Evolutionary conservation across 371 early-diverging fungal genomes (phyloP), one percentile per base, ranked within the genome.

Genomic region (Saksenaea oblongispora): DNA sequence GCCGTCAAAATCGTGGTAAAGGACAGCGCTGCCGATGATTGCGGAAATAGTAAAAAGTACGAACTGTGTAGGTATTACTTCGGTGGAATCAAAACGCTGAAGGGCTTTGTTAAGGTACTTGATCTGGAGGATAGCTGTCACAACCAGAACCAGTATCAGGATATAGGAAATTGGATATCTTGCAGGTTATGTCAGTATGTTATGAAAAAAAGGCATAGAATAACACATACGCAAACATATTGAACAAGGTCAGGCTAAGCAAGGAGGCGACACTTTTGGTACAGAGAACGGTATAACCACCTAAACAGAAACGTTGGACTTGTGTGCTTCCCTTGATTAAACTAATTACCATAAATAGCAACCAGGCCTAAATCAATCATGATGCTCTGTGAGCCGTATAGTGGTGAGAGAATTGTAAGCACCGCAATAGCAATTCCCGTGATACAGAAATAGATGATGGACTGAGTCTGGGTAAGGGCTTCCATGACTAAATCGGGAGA

Each of bases 21-120:
- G 74, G 1, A 89, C 79, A 5, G 90, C 89, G 39, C 88, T 87
- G 27, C 92, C 91, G 28, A 89, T 78, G 44, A 92, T 91, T 10
- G 89, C 89, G 1, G 85, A 87, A n/a, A 89, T 80, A 0, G 93
- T 91, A 60, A 91, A 91, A 13, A 90, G 72, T 1, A 92, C 92
- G 71, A 90, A 92, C 64, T 92, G 91, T 2, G 91, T 92, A 1
- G 92, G 92, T 42, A 92, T 91, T 9, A 91, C 91, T 72, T 88
- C 89, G 1, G 90, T 90, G 0, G 90, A 87, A 56, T 90, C 89
- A 56, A 90, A 90, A 15, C 82, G 75, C 58, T 83, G 87, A 17
- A 92, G 77, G 1, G 92, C 85, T 56, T 83, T 84, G 78, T 92
- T 92, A 34, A 92, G 72, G 59, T 85, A 90, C 61, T 84, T 85